These are phyloP conservation scores for Schizosaccharomyces octosporus DNA, from an alignment of 805 yeast species.

Conservation along the genomic window DNA sequence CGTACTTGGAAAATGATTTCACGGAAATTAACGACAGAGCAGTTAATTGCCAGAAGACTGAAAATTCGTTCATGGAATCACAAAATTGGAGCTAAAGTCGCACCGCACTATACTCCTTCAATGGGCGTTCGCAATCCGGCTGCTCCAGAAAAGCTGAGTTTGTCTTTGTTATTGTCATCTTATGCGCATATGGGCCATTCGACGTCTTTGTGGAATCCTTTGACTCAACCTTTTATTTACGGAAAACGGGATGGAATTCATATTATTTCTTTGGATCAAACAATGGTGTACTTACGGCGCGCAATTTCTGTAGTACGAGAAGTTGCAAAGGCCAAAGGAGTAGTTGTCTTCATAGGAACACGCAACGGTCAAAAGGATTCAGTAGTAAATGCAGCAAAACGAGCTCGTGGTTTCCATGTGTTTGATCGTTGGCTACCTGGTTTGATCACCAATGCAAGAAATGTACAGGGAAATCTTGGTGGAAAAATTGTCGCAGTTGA, in stretches of 20 bases:
- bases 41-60: not conserved
- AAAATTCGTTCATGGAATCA: not conserved
- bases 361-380: slow-evolving; percentile 51
- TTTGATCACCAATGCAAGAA: slow-evolving; percentile 62
- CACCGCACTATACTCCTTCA: not conserved
- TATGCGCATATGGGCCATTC: slow-evolving; percentile 92
- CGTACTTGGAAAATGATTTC: not conserved
- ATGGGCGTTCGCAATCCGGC: not conserved
- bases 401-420: slow-evolving; percentile 60
- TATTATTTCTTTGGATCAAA: slow-evolving; percentile 70
- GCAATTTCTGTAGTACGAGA: slow-evolving; percentile 73
- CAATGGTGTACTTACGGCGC: slow-evolving; percentile 46
- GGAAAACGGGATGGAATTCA: slow-evolving; percentile 83
- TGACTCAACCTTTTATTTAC: slow-evolving; percentile 34
- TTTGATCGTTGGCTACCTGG: slow-evolving; percentile 85
- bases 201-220: slow-evolving; percentile 29
- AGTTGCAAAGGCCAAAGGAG: slow-evolving; percentile 62
- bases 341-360: slow-evolving; percentile 66
- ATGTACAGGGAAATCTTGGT: slow-evolving; percentile 20
- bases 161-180: slow-evolving; percentile 57
- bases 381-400: slow-evolving; percentile 53
- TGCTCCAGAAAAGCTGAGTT: slow-evolving; percentile 29
- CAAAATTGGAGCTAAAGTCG: not conserved
- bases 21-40: not conserved
- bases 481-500: not conserved